These are phyloP conservation scores for Lactarius quietus DNA, from an alignment of 768 basidiomycete species.

Conservation along the genomic window DNA sequence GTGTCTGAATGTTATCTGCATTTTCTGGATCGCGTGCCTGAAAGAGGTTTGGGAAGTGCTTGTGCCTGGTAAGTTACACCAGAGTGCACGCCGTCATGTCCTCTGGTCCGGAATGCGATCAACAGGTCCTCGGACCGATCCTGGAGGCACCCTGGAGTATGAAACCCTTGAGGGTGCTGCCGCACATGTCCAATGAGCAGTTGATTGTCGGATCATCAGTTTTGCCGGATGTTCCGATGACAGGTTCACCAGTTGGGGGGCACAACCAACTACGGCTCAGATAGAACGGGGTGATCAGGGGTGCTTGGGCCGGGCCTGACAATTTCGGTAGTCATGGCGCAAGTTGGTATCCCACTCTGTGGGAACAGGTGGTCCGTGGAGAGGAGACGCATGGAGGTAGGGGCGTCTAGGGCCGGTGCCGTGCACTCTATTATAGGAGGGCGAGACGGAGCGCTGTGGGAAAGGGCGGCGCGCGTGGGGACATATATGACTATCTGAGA, in stretches of 20 bases:
- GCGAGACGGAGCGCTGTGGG: neutral
- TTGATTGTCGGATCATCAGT: neutral
- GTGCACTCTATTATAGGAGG: neutral
- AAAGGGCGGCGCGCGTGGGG: neutral
- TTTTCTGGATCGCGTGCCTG: conserved; percentile 5
- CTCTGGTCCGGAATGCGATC: neutral
- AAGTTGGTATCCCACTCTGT: conserved; percentile 4
- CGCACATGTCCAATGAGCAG: neutral
- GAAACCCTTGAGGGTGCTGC: neutral
- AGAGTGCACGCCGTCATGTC: neutral
- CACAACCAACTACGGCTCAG: neutral
- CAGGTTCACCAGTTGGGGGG: neutral
- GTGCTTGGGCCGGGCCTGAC: neutral
- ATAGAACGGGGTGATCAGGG: conserved; percentile 11
- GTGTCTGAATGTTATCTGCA: neutral
- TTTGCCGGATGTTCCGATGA: neutral
- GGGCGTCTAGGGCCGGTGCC: conserved; percentile 2
- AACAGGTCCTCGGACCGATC: neutral
- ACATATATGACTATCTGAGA: neutral
- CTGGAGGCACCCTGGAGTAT: neutral
- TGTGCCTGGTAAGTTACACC: conserved; percentile 5
- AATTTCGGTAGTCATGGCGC: conserved; percentile 1
- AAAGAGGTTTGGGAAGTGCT: neutral
- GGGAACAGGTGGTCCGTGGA: conserved; percentile 7
- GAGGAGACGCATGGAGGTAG: conserved; percentile 14